These are phyloP conservation scores for Plectranthus barbatus DNA, from an alignment of 257 asterid species.

Conservation along the genomic window DNA sequence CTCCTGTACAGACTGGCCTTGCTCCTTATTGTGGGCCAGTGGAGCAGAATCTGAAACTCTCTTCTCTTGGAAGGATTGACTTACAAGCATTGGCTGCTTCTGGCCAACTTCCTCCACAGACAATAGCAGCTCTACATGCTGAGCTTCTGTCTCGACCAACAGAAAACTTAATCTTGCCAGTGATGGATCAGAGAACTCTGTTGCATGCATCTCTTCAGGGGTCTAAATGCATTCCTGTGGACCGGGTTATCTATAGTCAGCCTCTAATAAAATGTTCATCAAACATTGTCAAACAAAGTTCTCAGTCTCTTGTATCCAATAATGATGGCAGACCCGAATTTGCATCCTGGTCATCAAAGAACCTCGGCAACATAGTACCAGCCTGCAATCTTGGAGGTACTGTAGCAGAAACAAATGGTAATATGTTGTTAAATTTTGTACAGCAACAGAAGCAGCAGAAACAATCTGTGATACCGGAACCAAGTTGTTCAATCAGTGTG, in stretches of 20 bases:
- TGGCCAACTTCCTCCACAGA: constrained; percentile 60
- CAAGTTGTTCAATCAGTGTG: constrained; percentile 41
- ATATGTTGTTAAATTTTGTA: constrained; percentile 29
- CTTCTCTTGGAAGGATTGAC: constrained; percentile 57
- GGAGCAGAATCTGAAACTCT: constrained; percentile 45
- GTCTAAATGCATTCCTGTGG: constrained; percentile 39
- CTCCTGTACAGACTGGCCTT: constrained; percentile 57
- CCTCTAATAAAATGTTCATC: constrained; percentile 51
- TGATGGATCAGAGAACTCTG: constrained; percentile 45
- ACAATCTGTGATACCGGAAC: constrained; percentile 28
- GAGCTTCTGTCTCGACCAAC: constrained; percentile 55
- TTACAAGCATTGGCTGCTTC: constrained; percentile 64
- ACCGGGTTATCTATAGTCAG: constrained; percentile 47
- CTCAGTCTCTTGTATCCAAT: constrained; percentile 33
- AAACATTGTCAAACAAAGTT: constrained; percentile 31
- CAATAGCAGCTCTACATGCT: constrained; percentile 58
- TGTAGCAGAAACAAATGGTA: constrained; percentile 29
- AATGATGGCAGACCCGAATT: constrained; percentile 32
- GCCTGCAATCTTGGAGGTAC: constrained; percentile 26
- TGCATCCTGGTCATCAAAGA: constrained; percentile 42
- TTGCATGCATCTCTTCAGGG: constrained; percentile 49
- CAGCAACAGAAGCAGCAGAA: constrained; percentile 45
- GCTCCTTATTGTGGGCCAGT: constrained; percentile 47
- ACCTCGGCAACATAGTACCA: constrained; percentile 23
- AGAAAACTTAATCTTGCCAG: constrained; percentile 45